These are phyloP conservation scores for Handroanthus guayacan DNA, from an alignment of 257 asterid genomes.

Conservation along the genomic window DNA sequence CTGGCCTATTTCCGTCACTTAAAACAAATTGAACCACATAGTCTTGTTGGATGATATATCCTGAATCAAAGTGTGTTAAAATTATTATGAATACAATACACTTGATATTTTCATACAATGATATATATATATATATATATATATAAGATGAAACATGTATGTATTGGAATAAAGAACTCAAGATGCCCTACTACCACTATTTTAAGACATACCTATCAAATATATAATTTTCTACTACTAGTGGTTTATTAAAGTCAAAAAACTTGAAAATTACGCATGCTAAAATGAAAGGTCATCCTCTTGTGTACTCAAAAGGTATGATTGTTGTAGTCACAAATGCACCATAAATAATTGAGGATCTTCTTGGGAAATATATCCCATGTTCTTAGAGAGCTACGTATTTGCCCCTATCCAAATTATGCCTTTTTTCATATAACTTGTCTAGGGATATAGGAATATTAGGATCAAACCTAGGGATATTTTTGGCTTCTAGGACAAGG, in stretches of 20 bases:
- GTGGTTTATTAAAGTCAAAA: slow-evolving; percentile 39
- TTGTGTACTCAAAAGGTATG: background rate
- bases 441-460: slow-evolving; percentile 14
- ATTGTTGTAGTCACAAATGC: slow-evolving; percentile 12
- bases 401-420: slow-evolving; percentile 22
- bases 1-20: too few species aligned
- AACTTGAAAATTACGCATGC: slow-evolving; percentile 34
- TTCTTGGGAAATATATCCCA: slow-evolving; percentile 35
- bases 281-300: slow-evolving; percentile 11
- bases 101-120: too few species aligned
- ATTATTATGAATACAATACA: too few species aligned
- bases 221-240: slow-evolving; percentile 22
- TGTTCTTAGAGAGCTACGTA: slow-evolving; percentile 34
- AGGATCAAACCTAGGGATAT: slow-evolving; percentile 28
- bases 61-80: too few species aligned
- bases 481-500: slow-evolving; percentile 6
- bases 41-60: background rate
- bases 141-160: too few species aligned
- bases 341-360: background rate
- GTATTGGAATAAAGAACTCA: too few species aligned
- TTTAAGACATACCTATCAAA: slow-evolving; percentile 37
- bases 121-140: too few species aligned
- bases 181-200: background rate
- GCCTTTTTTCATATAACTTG: slow-evolving; percentile 7
- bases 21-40: too few species aligned